Base-by-base conservation (phyloP, 177 flowering plant species). In the Vitis hybrid region DNA sequence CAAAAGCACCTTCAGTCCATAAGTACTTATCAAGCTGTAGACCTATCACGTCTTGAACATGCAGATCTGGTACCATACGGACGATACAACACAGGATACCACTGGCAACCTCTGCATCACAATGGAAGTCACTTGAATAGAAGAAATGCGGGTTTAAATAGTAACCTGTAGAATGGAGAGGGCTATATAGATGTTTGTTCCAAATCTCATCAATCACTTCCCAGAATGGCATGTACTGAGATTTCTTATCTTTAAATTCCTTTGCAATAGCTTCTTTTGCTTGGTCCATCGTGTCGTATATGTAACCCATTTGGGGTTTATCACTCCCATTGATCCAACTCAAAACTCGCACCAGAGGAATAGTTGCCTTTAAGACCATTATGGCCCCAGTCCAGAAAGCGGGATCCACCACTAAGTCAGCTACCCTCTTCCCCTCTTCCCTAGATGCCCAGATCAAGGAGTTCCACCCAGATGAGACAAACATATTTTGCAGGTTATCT, bases 261-360 rank as follows among this genome's bases (percentile, higher is more conserved):
- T 55, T 54, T 62, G 72, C 65, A 52, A 88, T 83, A 0, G 74
- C 70, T 61, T 88, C 91, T 68, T 88, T 88, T 12, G 74, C 81
- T 48, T 84, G 87, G 56, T 86, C 91, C 75, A 88, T 80, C 1
- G 87, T 79, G 64, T 88, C 91, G 40, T 88, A 88, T 57, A 86
- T 78, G 78, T 62, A 77, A 55, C 82, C 88, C 56, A 79, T 40
- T 67, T 75, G 73, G 24, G 78, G 78, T 52, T 72, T 78, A 52
- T 63, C 48, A 49, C 75, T 74, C 19, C 55, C 73, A 55, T 75
- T 64, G 27, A 81, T 61, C 57, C 78, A 67, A 51, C 64, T 73
- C 55, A 82, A 14, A 27, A 78, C 73, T 2, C 76, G 70, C 66
- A 85, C 74, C 14, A 87, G 75, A 2, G 91, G 89, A 62, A 79